Conservation (phyloP, 352 stramenopile species). For the Phytophthora hybrid region DNA sequence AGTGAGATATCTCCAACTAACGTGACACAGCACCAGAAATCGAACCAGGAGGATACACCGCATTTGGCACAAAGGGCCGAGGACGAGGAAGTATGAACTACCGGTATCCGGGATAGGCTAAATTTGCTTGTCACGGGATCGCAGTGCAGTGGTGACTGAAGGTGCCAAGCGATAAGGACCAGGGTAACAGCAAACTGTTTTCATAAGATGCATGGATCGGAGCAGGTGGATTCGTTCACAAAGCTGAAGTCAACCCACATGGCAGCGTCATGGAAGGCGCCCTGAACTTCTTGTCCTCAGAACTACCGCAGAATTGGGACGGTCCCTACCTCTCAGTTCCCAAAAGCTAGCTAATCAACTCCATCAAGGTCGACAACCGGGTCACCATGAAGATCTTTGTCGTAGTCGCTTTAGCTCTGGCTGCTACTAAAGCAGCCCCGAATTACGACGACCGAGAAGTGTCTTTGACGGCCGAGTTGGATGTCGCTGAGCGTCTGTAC, state of each 20-base stretch:
- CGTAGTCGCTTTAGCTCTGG: conserved; percentile 24
- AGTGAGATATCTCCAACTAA: not conserved
- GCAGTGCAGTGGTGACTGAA: too few relatives aligned
- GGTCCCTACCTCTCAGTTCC: conserved; percentile 12
- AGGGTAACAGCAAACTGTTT: not conserved
- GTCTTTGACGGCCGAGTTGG: conserved; percentile 29
- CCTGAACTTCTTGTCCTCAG: not conserved
- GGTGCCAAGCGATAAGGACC: not conserved
- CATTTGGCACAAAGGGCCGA: not conserved
- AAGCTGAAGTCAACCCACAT: not conserved
- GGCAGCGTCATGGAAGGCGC: not conserved
- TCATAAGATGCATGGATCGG: not conserved
- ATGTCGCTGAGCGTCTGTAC: conserved; percentile 17
- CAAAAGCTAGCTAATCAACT: conserved; percentile 9
- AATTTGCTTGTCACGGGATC: not conserved
- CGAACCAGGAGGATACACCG: not conserved
- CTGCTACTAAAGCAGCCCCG: conserved; percentile 4
- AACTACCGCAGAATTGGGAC: not conserved
- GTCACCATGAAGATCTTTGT: conserved; percentile 36
- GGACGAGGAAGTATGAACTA: not conserved
- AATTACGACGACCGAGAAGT: conserved; percentile 24
- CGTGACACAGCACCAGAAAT: not conserved
- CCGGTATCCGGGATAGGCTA: too few relatives aligned
- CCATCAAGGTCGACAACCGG: not conserved
- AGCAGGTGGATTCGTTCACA: too few relatives aligned